phyloP scores from a whole-genome alignment of 805 yeast species.

The Wickerhamomyces sydowiorum region DNA sequence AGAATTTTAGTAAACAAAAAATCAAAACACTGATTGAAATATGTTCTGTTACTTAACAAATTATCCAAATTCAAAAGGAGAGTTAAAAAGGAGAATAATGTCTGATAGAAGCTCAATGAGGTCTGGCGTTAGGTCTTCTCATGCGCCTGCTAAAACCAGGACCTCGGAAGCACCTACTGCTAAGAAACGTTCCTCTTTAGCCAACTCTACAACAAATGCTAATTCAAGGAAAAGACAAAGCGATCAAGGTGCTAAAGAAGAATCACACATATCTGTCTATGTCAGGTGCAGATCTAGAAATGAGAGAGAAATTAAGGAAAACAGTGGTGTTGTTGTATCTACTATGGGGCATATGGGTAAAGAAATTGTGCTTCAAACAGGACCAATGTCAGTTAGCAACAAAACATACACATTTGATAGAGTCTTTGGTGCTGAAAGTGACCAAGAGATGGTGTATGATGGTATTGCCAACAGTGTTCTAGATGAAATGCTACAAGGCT shows the following conservation, averaged over 20 bases:
- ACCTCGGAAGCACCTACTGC: background rate
- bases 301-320: conserved; percentile 47
- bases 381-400: conserved; percentile 24
- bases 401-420: conserved; percentile 68
- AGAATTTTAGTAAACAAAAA: background rate
- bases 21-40: background rate
- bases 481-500: conserved; percentile 63
- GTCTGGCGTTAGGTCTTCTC: background rate
- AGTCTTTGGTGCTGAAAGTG: conserved; percentile 77
- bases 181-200: background rate
- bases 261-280: conserved; percentile 44
- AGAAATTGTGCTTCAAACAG: conserved; percentile 41
- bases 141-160: conserved; percentile 1
- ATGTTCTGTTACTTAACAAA: too few relatives aligned
- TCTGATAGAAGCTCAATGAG: conserved; percentile 3
- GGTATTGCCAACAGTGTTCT: conserved; percentile 53
- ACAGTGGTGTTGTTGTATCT: conserved; percentile 50
- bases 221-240: conserved; percentile 13
- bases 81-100: background rate
- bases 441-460: conserved; percentile 61
- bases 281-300: conserved; percentile 54
- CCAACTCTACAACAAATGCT: background rate
- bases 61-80: too few relatives aligned
- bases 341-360: conserved; percentile 39
- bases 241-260: conserved; percentile 10